phyloP scores from a whole-genome alignment of 2,329 filamentous ascomycete species.

The Aspergillus bombycis region DNA sequence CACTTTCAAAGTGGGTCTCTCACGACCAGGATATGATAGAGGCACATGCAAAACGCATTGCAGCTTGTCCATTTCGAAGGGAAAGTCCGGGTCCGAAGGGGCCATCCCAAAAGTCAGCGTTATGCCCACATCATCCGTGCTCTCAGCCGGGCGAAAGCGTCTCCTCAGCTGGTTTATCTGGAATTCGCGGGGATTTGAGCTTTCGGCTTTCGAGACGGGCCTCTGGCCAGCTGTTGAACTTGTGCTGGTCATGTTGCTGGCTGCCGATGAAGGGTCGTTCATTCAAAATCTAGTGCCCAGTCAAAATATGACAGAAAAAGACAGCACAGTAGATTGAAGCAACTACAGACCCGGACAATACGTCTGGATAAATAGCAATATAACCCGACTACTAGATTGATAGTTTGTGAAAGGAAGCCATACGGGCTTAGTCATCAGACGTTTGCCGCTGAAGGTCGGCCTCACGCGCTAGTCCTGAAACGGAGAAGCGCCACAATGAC shows the following conservation, averaged over 20 bases:
- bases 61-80: conserved; percentile 72
- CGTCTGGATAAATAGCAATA: not conserved
- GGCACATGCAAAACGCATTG: conserved; percentile 71
- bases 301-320: not conserved
- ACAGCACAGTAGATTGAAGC: no score
- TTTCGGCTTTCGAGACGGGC: conserved; percentile 67
- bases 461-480: not conserved
- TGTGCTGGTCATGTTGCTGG: conserved; percentile 40
- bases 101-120: conserved; percentile 66
- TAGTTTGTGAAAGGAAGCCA: not conserved
- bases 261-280: not conserved
- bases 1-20: conserved; percentile 63
- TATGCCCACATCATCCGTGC: conserved; percentile 53
- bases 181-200: conserved; percentile 70
- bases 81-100: conserved; percentile 82
- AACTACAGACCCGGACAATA: not conserved
- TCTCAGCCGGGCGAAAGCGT: conserved; percentile 61
- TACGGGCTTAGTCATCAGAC: conserved; percentile 1
- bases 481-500: not conserved
- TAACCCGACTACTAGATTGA: not conserved
- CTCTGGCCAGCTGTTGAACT: conserved; percentile 53
- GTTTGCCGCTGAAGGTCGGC: not conserved
- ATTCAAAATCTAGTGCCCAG: not conserved
- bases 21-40: conserved; percentile 59
- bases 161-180: conserved; percentile 73